These are phyloP conservation scores for Sporobolomyces roseus DNA, from an alignment of 768 basidiomycete species.

Conservation along the genomic window DNA sequence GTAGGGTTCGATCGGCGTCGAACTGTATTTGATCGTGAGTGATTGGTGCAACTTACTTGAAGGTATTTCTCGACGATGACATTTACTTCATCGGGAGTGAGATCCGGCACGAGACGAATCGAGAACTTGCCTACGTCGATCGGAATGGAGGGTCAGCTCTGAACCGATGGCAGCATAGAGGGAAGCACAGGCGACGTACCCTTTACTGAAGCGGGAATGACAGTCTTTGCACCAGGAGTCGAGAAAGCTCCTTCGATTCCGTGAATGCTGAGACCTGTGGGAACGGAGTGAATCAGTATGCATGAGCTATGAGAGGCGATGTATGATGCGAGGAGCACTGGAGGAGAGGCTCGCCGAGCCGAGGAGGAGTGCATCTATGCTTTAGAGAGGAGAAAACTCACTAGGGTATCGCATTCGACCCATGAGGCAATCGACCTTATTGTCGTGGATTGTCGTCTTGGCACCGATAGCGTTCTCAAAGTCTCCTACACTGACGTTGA, in stretches of 20 bases:
- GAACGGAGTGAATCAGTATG: not conserved
- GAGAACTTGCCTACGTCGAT: constrained; percentile 72
- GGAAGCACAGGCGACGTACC: constrained; percentile 39
- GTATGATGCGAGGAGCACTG: not conserved
- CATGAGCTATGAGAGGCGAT: not conserved
- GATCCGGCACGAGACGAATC: constrained; percentile 84
- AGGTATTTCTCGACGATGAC: constrained; percentile 69
- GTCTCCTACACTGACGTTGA: constrained; percentile 66
- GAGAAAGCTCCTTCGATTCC: constrained; percentile 95
- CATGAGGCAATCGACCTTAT: constrained; percentile 80
- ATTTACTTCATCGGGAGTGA: constrained; percentile 70
- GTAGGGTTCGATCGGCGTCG: too few relatives aligned
- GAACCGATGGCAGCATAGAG: not conserved
- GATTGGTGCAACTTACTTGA: constrained; percentile 45
- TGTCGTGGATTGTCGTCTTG: constrained; percentile 65
- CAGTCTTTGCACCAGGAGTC: constrained; percentile 76
- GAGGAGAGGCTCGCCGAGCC: not conserved
- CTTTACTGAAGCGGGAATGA: constrained; percentile 77
- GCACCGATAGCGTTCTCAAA: constrained; percentile 73
- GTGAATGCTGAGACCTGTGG: constrained; percentile 75
- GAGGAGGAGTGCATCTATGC: too few relatives aligned
- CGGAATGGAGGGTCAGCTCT: not conserved
- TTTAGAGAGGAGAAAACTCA: too few relatives aligned
- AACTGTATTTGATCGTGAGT: not conserved
- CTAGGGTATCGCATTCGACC: constrained; percentile 70